Evolutionary conservation across 176 grass and related monocot genomes (phyloP).

Genomic region (Aegilops tauschii): DNA sequence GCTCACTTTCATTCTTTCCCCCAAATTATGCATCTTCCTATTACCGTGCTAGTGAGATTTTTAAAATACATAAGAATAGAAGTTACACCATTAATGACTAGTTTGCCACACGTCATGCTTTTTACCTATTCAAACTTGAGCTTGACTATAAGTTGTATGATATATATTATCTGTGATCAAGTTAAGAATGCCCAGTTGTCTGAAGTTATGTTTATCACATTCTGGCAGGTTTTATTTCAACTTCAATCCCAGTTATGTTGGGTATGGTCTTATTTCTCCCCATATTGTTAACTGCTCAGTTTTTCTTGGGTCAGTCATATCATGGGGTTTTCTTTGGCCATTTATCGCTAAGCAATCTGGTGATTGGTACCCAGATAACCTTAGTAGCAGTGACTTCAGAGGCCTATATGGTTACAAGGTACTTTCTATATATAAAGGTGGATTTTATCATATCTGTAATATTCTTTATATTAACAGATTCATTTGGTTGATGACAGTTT

Average conservation of each 20-base stretch:
- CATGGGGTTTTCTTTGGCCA: slow-evolving; percentile 54
- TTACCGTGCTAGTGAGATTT: slow-evolving; percentile 1
- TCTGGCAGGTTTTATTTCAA: slow-evolving; percentile 44
- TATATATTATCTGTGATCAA: not conserved
- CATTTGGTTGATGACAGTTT: not conserved
- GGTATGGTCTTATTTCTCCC: slow-evolving; percentile 53
- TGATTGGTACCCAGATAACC: slow-evolving; percentile 55
- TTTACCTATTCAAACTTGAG: not conserved
- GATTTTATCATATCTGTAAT: not conserved
- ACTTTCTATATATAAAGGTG: too few relatives aligned
- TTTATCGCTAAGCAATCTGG: slow-evolving; percentile 36
- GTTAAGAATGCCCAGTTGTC: not conserved
- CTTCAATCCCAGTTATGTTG: slow-evolving; percentile 57
- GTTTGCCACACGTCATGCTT: not conserved
- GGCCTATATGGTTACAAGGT: slow-evolving; percentile 57
- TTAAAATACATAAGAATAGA: not conserved
- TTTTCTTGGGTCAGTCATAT: slow-evolving; percentile 48
- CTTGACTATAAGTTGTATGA: not conserved
- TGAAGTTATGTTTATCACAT: not conserved
- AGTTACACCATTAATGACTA: not conserved
- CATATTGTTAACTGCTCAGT: slow-evolving; percentile 51
- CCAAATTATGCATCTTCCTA: not conserved
- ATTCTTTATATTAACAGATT: not conserved
- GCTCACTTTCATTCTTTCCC: not conserved
- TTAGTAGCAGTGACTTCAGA: slow-evolving; percentile 44